A percentile compares a stretch with the other conserved stretches of the same genome.
Conservation (phyloP, 306 rosid genomes). For the Cyclanthera cordifolia region DNA sequence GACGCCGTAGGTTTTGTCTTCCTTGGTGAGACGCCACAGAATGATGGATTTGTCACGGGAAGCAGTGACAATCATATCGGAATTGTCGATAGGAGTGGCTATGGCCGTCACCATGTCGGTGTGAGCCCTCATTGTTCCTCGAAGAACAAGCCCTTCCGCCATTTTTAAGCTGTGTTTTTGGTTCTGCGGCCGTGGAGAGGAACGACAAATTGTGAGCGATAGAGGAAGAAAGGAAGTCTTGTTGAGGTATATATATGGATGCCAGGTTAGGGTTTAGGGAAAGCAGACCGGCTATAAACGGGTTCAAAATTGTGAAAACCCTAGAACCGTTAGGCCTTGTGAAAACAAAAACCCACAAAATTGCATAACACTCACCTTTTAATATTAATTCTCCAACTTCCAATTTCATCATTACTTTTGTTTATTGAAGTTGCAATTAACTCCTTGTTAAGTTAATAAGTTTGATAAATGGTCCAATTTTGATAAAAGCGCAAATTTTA, state of each 20-base stretch:
- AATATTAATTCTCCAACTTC: background rate
- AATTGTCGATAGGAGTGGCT: conserved; percentile 82
- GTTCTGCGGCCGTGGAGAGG: conserved; percentile 10
- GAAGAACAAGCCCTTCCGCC: conserved; percentile 66
- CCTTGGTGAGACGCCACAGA: conserved; percentile 81
- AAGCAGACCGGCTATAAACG: too few relatives aligned
- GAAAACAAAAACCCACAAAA: background rate
- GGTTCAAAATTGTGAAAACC: background rate
- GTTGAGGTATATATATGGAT: conserved; percentile 13
- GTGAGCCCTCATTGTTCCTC: conserved; percentile 91
- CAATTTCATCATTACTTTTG: background rate
- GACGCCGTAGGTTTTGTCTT: conserved; percentile 79
- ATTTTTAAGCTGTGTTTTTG: background rate
- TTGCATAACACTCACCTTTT: too few relatives aligned
- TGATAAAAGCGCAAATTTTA: too few relatives aligned
- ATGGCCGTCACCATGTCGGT: conserved; percentile 88
- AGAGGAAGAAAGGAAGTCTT: too few relatives aligned
- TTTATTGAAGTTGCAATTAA: background rate
- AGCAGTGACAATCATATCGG: conserved; percentile 73
- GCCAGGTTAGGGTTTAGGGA: conserved; percentile 29
- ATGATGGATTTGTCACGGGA: conserved; percentile 92
- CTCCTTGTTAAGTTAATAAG: too few relatives aligned
- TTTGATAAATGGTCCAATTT: too few relatives aligned
- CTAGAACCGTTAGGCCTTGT: background rate
- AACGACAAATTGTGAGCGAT: background rate